A percentile compares a stretch with the other conserved stretches of the same genome.
Conservation (phyloP, 2,329 filamentous ascomycete species). For the Trichoderma harzianum region DNA sequence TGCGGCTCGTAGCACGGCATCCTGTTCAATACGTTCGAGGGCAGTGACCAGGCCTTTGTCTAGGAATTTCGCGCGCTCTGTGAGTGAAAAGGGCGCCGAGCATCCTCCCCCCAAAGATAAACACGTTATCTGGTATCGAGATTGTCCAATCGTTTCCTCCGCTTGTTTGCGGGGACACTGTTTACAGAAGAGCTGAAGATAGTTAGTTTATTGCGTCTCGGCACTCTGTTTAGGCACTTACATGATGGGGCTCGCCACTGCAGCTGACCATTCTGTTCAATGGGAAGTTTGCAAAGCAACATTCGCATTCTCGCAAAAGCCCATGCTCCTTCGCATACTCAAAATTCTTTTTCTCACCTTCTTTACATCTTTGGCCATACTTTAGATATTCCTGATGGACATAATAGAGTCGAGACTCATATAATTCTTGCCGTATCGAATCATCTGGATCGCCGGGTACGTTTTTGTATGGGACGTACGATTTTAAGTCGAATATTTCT, state of each 20-base stretch:
- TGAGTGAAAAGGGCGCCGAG: constrained; percentile 53
- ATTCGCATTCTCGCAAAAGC: constrained; percentile 63
- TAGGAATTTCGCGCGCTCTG: constrained; percentile 56
- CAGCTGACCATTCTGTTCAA: constrained; percentile 69
- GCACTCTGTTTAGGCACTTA: constrained; percentile 19
- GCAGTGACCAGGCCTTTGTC: constrained; percentile 56
- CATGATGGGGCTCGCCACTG: constrained; percentile 52
- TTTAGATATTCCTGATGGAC: constrained; percentile 13
- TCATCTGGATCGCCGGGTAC: not conserved
- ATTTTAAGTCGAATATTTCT: not conserved
- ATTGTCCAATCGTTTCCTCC: constrained; percentile 64
- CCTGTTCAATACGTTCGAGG: constrained; percentile 68
- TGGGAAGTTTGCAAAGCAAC: constrained; percentile 67
- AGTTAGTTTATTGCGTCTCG: constrained; percentile 17
- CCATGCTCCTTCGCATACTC: constrained; percentile 44
- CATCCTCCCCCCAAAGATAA: constrained; percentile 68
- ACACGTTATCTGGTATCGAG: constrained; percentile 66
- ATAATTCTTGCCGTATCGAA: constrained; percentile 24
- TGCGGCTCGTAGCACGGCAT: constrained; percentile 65
- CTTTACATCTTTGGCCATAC: constrained; percentile 24
- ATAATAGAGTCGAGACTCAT: constrained; percentile 20
- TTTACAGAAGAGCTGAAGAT: constrained; percentile 60
- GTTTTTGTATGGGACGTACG: not conserved
- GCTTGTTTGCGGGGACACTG: constrained; percentile 63
- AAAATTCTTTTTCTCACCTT: constrained; percentile 39